These are phyloP conservation scores for Tulasnella sp. DNA, from an alignment of 768 basidiomycete species.

Conservation along the genomic window DNA sequence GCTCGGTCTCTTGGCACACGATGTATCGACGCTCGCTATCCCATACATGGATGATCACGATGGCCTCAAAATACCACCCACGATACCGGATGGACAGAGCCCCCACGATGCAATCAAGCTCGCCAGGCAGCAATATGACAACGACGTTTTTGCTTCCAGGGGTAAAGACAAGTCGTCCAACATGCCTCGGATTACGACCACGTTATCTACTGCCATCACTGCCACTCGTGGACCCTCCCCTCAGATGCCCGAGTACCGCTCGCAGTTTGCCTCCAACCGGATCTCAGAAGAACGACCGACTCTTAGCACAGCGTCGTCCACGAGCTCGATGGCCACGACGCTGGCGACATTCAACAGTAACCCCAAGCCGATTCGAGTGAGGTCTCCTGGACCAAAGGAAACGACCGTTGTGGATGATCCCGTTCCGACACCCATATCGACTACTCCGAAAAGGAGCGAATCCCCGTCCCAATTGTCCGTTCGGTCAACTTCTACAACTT, in stretches of 20 bases:
- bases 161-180: conserved; percentile 25
- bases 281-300: background rate
- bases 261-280: background rate
- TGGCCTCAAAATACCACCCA: background rate
- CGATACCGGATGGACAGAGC: background rate
- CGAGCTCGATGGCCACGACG: conserved; percentile 5
- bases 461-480: conserved; percentile 61
- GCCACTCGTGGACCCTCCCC: background rate
- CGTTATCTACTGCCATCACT: too few species aligned
- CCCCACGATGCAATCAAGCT: conserved; percentile 2
- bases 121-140: conserved; percentile 49
- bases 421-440: background rate
- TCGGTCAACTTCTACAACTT: conserved; percentile 40
- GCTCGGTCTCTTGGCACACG: conserved; percentile 83
- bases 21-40: conserved; percentile 80
- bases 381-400: background rate
- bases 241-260: background rate
- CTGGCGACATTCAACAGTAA: conserved; percentile 10
- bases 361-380: background rate
- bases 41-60: conserved; percentile 51
- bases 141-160: conserved; percentile 48
- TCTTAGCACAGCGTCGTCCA: background rate
- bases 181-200: too few species aligned
- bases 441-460: conserved; percentile 28
- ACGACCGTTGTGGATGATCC: background rate